Evolutionary conservation across 1,139 yeast species (phyloP), one percentile per base, ranked within the genome.

Genomic region (Pichia sp.): DNA sequence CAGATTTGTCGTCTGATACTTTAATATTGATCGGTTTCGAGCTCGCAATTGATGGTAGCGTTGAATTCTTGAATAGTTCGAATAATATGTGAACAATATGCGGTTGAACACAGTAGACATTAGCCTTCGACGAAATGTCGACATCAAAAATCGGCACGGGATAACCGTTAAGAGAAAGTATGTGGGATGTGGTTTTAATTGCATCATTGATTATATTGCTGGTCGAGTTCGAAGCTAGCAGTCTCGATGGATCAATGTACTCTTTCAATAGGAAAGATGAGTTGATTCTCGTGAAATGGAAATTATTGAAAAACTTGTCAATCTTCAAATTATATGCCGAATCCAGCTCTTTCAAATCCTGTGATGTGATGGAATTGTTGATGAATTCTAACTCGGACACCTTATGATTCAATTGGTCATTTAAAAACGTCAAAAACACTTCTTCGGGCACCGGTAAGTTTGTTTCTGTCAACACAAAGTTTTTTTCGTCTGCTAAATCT

Each of bases 51-150:
- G 62, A 59, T 4, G 62, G 61, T n/a, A 57, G 43, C 2, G 58
- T 52, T 23, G 63, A 52, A 47, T 59, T 59, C 40, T 59, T 59
- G 27, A 57, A 49, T 11, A 59, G 45, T 42, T 59, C 63, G 47
- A 59, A 58, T 32, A 59, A 49, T 3, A 59, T 55, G 40, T 59
- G 63, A 29, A 51, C 51, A 9, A 58, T 43, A 43, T 59, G 62
- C 5, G 57, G 57, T 4, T 60, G 50, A 26, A 59, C 46, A 46
- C 63, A 57, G 16, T 42, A 40, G 2, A 57, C 45, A 11, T 42
- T 39, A 6, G 42, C 4, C 3, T 8, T n/a, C 39, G 41, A 5
- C 27, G 28, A 3, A 11, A 16, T 10, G 5, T 40, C 10, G 6
- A 42, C 40, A 7, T 55, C 39, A 26, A 58, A 54, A 16, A 45